Conservation (phyloP, 805 yeast genomes). For the Debaryomyces prosopidis region DNA sequence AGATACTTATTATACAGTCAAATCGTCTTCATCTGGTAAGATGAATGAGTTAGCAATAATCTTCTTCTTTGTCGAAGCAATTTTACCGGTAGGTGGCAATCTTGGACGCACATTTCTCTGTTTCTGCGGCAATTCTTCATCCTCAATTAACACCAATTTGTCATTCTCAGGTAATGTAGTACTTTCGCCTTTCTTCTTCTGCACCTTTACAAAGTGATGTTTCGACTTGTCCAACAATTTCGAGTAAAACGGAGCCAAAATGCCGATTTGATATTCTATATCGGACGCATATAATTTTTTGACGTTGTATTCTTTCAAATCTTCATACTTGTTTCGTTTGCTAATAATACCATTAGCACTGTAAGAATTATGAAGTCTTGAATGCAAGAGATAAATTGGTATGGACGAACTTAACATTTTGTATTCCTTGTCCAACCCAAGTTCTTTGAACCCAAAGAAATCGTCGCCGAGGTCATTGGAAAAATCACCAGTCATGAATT, state of each 20-base stretch:
- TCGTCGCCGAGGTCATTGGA: constrained; percentile 94
- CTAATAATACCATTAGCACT: constrained; percentile 44
- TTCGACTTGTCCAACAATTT: constrained; percentile 43
- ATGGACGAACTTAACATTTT: constrained; percentile 81
- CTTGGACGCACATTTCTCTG: constrained; percentile 74
- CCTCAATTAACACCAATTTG: constrained; percentile 57
- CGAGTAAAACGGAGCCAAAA: constrained; percentile 54
- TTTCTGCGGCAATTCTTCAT: constrained; percentile 81
- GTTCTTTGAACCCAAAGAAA: constrained; percentile 93
- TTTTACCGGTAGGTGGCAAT: constrained; percentile 89
- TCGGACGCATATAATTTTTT: constrained; percentile 53
- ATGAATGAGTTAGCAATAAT: constrained; percentile 54
- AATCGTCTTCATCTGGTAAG: constrained; percentile 34
- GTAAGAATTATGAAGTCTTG: constrained; percentile 64
- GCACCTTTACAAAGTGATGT: constrained; percentile 41
- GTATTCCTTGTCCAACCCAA: constrained; percentile 91
- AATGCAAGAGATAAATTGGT: constrained; percentile 85
- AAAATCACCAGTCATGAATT: constrained; percentile 92
- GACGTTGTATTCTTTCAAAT: constrained; percentile 57
- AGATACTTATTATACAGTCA: constrained; percentile 2
- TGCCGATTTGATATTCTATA: constrained; percentile 54
- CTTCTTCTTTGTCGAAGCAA: constrained; percentile 67
- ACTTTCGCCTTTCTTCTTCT: constrained; percentile 40
- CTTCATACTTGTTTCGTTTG: constrained; percentile 60
- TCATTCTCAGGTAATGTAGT: constrained; percentile 41